These are phyloP conservation scores for Rosa hybrid DNA, from an alignment of 331 rosid species.

Conservation along the genomic window DNA sequence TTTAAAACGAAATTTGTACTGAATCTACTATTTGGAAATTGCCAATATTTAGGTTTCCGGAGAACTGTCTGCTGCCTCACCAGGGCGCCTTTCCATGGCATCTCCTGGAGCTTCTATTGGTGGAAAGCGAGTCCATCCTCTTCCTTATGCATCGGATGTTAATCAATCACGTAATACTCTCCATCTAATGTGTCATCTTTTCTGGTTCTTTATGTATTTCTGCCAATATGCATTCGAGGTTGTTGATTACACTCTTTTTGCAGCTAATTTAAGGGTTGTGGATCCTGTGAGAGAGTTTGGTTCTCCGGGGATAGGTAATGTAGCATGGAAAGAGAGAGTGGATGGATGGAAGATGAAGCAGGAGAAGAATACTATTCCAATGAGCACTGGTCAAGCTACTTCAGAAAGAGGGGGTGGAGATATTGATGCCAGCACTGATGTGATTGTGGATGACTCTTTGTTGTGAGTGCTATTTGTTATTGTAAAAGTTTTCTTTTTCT, in stretches of 20 bases:
- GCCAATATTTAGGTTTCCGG: slow-evolving; percentile 67
- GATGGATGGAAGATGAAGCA: slow-evolving; percentile 99
- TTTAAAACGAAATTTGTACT: background rate
- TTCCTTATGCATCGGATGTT: slow-evolving; percentile 66
- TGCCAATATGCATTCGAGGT: slow-evolving; percentile 31
- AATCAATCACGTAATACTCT: slow-evolving; percentile 76
- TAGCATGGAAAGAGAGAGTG: slow-evolving; percentile 99
- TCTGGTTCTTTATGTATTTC: slow-evolving; percentile 9
- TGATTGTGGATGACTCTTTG: slow-evolving; percentile 84
- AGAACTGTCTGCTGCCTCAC: slow-evolving; percentile 94
- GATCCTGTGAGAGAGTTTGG: slow-evolving; percentile 64
- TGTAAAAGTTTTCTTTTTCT: background rate
- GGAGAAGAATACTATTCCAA: slow-evolving; percentile 78
- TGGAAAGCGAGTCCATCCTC: slow-evolving; percentile 72
- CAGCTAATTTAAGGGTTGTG: slow-evolving; percentile 73
- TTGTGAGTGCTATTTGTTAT: slow-evolving; percentile 44
- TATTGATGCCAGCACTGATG: slow-evolving; percentile 95
- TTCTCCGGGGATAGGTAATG: slow-evolving; percentile 77
- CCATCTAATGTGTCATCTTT: background rate
- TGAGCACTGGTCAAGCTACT: slow-evolving; percentile 93
- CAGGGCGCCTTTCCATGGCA: slow-evolving; percentile 86
- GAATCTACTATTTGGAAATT: background rate
- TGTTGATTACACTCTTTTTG: slow-evolving; percentile 21
- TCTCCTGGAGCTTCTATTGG: slow-evolving; percentile 65
- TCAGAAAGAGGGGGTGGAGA: slow-evolving; percentile 95